Conservation (phyloP, 1,284 basidiomycete species). For the Volvariella surrecta region DNA sequence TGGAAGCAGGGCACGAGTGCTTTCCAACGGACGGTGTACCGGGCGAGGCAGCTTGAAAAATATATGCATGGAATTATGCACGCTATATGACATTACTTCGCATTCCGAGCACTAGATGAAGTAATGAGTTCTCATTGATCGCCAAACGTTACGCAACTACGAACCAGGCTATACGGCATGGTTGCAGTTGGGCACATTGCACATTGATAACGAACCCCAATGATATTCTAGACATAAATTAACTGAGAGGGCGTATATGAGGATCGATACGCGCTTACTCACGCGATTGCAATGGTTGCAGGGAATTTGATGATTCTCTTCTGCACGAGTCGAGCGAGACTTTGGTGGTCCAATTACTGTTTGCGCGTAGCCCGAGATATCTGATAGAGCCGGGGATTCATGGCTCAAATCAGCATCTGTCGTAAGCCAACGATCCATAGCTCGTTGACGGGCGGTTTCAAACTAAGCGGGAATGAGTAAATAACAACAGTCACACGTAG, state of each 20-base stretch:
- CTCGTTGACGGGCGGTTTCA: slow-evolving; percentile 25
- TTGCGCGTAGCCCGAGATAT: slow-evolving; percentile 52
- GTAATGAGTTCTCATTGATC: slow-evolving; percentile 8
- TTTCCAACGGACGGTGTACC: slow-evolving; percentile 62
- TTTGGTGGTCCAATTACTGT: slow-evolving; percentile 51
- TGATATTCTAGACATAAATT: slow-evolving; percentile 38
- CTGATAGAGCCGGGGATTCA: slow-evolving; percentile 44
- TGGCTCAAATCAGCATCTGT: slow-evolving; percentile 51
- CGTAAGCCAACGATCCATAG: slow-evolving; percentile 68
- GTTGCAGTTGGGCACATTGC: slow-evolving; percentile 65
- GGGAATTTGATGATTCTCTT: slow-evolving; percentile 44
- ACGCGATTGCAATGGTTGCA: slow-evolving; percentile 57
- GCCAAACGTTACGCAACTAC: slow-evolving; percentile 12
- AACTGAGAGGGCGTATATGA: too few species aligned
- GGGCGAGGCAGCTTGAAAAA: slow-evolving; percentile 83
- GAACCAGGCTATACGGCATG: slow-evolving; percentile 54
- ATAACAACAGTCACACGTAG: too few species aligned
- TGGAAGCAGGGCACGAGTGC: slow-evolving; percentile 54
- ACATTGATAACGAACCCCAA: slow-evolving; percentile 70
- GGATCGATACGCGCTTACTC: too few species aligned
- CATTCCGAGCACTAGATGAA: slow-evolving; percentile 62
- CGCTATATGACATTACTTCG: slow-evolving; percentile 65
- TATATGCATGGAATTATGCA: slow-evolving; percentile 77
- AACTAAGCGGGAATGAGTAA: too few species aligned
- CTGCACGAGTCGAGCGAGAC: slow-evolving; percentile 15